phyloP scores from a whole-genome alignment of 1,284 basidiomycete genomes.

The Porogramme epimiltina region DNA sequence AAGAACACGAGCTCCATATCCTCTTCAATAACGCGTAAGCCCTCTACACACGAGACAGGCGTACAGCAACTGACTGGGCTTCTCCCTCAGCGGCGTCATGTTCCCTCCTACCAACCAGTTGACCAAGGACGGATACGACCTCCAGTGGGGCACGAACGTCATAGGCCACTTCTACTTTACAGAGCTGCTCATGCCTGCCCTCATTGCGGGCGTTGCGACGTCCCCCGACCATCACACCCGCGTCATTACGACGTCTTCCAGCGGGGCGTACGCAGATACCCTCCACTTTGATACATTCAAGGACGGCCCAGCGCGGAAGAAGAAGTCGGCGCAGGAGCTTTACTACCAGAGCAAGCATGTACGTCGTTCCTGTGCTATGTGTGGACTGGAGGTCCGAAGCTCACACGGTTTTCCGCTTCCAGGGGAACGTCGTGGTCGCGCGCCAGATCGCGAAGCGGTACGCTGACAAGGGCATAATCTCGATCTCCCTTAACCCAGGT shows the following conservation, averaged over 20 bases:
- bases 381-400: too few relatives aligned
- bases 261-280: conserved; percentile 27
- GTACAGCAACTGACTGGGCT: conserved; percentile 1
- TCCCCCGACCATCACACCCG: conserved; percentile 38
- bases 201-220: conserved; percentile 33
- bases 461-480: conserved; percentile 36
- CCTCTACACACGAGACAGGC: neutral
- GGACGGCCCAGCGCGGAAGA: conserved; percentile 29
- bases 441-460: conserved; percentile 33
- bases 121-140: conserved; percentile 49
- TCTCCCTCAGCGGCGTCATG: conserved; percentile 48
- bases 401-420: neutral
- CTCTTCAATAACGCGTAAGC: conserved; percentile 56
- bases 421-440: conserved; percentile 41
- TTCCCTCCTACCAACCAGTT: conserved; percentile 33
- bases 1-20: conserved; percentile 49
- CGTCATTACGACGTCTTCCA: conserved; percentile 43
- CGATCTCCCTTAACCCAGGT: conserved; percentile 43
- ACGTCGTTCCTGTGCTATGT: neutral
- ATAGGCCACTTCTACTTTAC: conserved; percentile 46
- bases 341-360: conserved; percentile 45
- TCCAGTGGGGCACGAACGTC: conserved; percentile 54
- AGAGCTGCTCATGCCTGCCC: conserved; percentile 41
- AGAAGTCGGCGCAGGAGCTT: conserved; percentile 28
- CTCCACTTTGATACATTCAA: conserved; percentile 32